These are phyloP conservation scores for Tulasnella sp. DNA, from an alignment of 768 basidiomycete species.

Conservation along the genomic window DNA sequence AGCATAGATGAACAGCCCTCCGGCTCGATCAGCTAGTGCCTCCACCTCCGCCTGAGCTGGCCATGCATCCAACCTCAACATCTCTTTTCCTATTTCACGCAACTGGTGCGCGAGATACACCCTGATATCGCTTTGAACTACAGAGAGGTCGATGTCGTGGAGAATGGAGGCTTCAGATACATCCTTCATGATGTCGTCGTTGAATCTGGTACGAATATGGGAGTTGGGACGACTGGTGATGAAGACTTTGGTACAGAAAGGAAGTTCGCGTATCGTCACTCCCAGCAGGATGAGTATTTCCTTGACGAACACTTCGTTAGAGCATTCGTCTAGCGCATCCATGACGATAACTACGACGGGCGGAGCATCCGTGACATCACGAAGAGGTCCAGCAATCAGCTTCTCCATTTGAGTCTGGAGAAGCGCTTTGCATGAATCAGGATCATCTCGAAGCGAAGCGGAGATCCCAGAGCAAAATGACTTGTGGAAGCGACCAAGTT, in stretches of 20 bases:
- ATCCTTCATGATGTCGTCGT: neutral
- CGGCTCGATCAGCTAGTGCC: neutral
- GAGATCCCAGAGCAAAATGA: neutral
- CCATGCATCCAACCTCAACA: neutral
- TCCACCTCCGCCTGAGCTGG: neutral
- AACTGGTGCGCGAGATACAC: slow-evolving; percentile 9
- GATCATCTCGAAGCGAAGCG: slow-evolving; percentile 1
- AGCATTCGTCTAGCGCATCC: slow-evolving; percentile 30
- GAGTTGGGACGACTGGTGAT: slow-evolving; percentile 26
- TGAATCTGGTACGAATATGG: slow-evolving; percentile 20
- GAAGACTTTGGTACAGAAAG: slow-evolving; percentile 25
- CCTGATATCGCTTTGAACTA: slow-evolving; percentile 10
- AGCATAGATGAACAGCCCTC: neutral
- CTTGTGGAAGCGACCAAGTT: slow-evolving; percentile 21
- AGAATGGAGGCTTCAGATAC: neutral
- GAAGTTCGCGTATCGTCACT: slow-evolving; percentile 18
- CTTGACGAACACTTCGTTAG: neutral
- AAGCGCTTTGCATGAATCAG: slow-evolving; percentile 5
- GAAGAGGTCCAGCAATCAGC: slow-evolving; percentile 18
- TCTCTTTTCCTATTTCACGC: neutral
- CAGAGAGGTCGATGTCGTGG: slow-evolving; percentile 10
- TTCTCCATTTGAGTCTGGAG: slow-evolving; percentile 19
- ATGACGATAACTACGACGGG: slow-evolving; percentile 24
- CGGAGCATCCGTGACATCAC: neutral
- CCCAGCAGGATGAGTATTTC: slow-evolving; percentile 22